Percentiles rank a stretch among this genome's conserved stretches.
These are phyloP conservation scores for Aspergillus saccharolyticus DNA, from an alignment of 495 filamentous ascomycete genomes.

Conservation along the genomic window DNA sequence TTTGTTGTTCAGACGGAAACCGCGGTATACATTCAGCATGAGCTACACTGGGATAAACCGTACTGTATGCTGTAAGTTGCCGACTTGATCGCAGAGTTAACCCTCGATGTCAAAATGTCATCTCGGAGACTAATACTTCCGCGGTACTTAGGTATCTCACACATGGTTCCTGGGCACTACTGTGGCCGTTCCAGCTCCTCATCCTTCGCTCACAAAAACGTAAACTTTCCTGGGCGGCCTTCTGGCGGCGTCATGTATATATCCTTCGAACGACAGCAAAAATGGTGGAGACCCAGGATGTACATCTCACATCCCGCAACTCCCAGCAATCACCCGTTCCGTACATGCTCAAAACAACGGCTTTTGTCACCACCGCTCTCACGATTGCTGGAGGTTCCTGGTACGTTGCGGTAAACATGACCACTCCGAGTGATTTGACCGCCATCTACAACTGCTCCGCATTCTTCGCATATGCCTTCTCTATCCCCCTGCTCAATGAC, in stretches of 20 bases:
- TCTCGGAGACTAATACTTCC: background rate
- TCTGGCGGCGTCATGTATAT: slow-evolving; percentile 78
- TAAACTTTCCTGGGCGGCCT: slow-evolving; percentile 71
- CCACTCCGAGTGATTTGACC: slow-evolving; percentile 84
- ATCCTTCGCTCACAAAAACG: slow-evolving; percentile 70
- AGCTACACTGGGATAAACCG: slow-evolving; percentile 87
- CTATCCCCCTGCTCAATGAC: slow-evolving; percentile 82
- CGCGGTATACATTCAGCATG: slow-evolving; percentile 85
- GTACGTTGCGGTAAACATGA: slow-evolving; percentile 93
- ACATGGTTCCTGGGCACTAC: slow-evolving; percentile 83
- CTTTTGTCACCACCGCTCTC: slow-evolving; percentile 75
- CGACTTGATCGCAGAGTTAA: background rate
- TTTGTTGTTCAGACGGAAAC: slow-evolving; percentile 93
- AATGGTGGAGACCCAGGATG: slow-evolving; percentile 72
- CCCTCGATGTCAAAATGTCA: background rate
- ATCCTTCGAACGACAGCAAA: slow-evolving; percentile 72
- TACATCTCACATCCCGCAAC: slow-evolving; percentile 47
- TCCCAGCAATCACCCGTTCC: slow-evolving; percentile 54
- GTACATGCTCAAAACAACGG: slow-evolving; percentile 74
- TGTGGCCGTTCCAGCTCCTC: slow-evolving; percentile 81
- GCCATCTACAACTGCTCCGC: slow-evolving; percentile 99
- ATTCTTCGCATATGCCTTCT: slow-evolving; percentile 97
- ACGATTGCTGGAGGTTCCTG: slow-evolving; percentile 90
- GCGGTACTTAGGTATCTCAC: slow-evolving; percentile 65
- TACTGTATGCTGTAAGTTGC: slow-evolving; percentile 89